A percentile compares a stretch with the other conserved stretches of the same genome.
These are phyloP conservation scores for Leccinum arenicola DNA, from an alignment of 768 basidiomycete species.

Conservation along the genomic window DNA sequence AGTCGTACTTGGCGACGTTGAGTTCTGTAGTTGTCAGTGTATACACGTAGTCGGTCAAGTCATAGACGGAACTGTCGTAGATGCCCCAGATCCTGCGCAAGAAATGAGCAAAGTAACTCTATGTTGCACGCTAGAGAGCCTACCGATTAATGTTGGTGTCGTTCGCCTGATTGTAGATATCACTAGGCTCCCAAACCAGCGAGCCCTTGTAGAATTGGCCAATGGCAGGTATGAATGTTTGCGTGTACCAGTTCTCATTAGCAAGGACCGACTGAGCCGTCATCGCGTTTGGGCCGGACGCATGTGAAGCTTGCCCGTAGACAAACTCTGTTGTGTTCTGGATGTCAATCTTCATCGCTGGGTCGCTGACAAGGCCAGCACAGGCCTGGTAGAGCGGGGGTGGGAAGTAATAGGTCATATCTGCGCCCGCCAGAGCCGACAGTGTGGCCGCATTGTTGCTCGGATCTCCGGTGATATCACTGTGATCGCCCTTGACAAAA, in stretches of 20 bases:
- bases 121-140: conserved; percentile 7
- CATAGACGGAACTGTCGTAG: conserved; percentile 56
- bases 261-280: conserved; percentile 36
- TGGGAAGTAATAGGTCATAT: conserved; percentile 63
- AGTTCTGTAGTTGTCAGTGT: conserved; percentile 47
- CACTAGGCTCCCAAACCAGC: conserved; percentile 46
- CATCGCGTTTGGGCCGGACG: conserved; percentile 46
- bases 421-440: conserved; percentile 55
- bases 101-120: neutral
- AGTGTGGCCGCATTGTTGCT: conserved; percentile 50
- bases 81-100: conserved; percentile 52
- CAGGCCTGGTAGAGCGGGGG: conserved; percentile 58
- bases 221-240: conserved; percentile 54
- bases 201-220: conserved; percentile 57
- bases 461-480: conserved; percentile 50
- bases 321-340: conserved; percentile 47
- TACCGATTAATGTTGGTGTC: conserved; percentile 35
- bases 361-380: conserved; percentile 52
- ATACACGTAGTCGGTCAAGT: conserved; percentile 65
- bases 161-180: conserved; percentile 36
- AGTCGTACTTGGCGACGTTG: conserved; percentile 44
- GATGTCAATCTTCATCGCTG: conserved; percentile 36
- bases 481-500: conserved; percentile 60
- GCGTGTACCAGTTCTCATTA: conserved; percentile 52
- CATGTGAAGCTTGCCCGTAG: conserved; percentile 51